Percentiles rank a stretch among this genome's conserved stretches.
Evolutionary conservation across 2,329 filamentous ascomycete species (phyloP).

Genomic region (Aspergillus chevalieri): DNA sequence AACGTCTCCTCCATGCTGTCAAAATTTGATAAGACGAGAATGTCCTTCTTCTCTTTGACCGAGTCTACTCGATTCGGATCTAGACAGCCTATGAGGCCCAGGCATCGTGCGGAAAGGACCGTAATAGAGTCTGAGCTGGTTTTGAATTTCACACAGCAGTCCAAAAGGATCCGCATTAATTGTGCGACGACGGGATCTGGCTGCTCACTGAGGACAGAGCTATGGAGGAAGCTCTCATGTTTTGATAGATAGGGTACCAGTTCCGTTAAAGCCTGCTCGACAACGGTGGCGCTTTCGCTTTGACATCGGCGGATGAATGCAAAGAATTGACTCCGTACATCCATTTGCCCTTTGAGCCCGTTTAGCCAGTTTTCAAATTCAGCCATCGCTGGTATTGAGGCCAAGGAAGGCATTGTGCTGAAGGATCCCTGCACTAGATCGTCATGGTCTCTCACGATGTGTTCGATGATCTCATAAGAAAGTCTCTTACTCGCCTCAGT

Average conservation of each 20-base stretch:
- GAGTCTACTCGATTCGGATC: constrained; percentile 86
- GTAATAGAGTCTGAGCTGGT: constrained; percentile 61
- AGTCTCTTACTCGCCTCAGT: constrained; percentile 54
- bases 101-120: constrained; percentile 68
- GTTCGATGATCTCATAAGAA: constrained; percentile 58
- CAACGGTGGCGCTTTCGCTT: constrained; percentile 81
- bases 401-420: constrained; percentile 71
- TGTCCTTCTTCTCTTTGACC: constrained; percentile 69
- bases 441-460: constrained; percentile 59
- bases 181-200: constrained; percentile 67
- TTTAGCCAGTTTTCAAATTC: constrained; percentile 62
- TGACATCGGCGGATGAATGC: constrained; percentile 67
- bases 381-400: constrained; percentile 61
- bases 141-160: constrained; percentile 77
- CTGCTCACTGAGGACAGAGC: constrained; percentile 74
- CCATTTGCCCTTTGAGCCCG: constrained; percentile 58
- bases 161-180: constrained; percentile 71
- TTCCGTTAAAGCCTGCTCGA: constrained; percentile 73
- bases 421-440: constrained; percentile 60
- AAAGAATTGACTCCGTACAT: constrained; percentile 60
- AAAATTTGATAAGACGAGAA: constrained; percentile 85
- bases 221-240: constrained; percentile 73
- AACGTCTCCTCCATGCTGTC: constrained; percentile 68
- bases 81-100: constrained; percentile 84
- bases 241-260: constrained; percentile 64